These are phyloP conservation scores for Eucommia ulmoides DNA, from an alignment of 257 asterid species.

Conservation along the genomic window DNA sequence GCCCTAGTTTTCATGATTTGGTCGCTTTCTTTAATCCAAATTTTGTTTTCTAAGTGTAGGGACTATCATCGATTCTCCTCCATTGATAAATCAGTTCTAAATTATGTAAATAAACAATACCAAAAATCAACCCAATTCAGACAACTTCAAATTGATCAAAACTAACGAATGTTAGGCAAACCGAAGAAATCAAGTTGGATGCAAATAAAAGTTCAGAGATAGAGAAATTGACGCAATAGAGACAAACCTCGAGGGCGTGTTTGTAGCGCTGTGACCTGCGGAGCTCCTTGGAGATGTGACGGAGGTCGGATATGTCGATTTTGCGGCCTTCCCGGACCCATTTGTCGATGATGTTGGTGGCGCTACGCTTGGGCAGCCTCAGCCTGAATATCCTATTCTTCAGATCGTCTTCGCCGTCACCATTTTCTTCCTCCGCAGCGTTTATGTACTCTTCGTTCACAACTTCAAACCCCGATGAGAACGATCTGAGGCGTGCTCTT, in stretches of 20 bases:
- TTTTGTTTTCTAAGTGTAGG: too few species aligned
- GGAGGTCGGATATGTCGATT: constrained; percentile 51
- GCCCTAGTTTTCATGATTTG: too few species aligned
- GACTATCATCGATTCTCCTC: too few species aligned
- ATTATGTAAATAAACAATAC: too few species aligned
- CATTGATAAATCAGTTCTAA: too few species aligned
- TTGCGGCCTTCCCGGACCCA: constrained; percentile 65
- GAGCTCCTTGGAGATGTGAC: constrained; percentile 65
- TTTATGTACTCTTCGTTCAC: constrained; percentile 18
- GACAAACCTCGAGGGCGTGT: constrained; percentile 88
- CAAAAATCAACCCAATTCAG: too few species aligned
- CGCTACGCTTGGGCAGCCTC: constrained; percentile 85
- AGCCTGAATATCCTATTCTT: constrained; percentile 72
- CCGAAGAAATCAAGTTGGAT: too few species aligned
- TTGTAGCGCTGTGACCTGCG: constrained; percentile 60
- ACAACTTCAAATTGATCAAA: too few species aligned
- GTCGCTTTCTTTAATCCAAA: too few species aligned
- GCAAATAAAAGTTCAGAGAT: too few species aligned
- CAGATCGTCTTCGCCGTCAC: constrained; percentile 40
- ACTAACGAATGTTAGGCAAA: too few species aligned
- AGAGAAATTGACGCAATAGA: too few species aligned
- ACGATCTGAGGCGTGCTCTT: constrained; percentile 31
- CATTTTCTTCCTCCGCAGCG: constrained; percentile 16
- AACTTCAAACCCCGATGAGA: constrained; percentile 29
- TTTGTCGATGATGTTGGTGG: constrained; percentile 51